A percentile compares a stretch with the other conserved stretches of the same genome.
phyloP scores from a whole-genome alignment of 192 early-diverging fungal genomes.

The Backusella luteola region DNA sequence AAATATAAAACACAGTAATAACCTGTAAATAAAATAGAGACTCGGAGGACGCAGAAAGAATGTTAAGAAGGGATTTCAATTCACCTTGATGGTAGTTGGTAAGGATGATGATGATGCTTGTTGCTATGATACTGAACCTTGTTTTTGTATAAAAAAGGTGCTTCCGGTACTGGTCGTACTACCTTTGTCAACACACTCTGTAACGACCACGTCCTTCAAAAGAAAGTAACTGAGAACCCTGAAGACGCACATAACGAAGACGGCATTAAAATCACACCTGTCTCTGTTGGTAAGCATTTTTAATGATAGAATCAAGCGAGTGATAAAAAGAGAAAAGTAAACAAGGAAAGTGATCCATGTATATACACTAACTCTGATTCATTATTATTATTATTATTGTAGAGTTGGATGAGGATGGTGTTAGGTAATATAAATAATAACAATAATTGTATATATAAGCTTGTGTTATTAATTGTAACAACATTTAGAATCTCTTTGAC shows the following conservation, averaged over 20 bases:
- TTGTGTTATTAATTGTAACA: not conserved
- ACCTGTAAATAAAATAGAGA: conserved; percentile 35
- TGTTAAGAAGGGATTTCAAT: conserved; percentile 93
- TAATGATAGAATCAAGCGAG: not conserved
- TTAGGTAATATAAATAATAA: conserved; percentile 34
- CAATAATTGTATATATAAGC: too few relatives aligned
- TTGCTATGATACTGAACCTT: not conserved
- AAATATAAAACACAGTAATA: not conserved
- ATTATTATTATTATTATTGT: not conserved
- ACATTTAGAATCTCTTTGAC: conserved; percentile 77
- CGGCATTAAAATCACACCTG: conserved; percentile 87
- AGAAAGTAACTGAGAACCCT: conserved; percentile 61
- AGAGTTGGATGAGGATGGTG: conserved; percentile 98
- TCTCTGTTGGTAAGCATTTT: conserved; percentile 57
- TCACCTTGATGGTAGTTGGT: conserved; percentile 98
- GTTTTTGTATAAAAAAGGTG: conserved; percentile 24
- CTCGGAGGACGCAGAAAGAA: conserved; percentile 82
- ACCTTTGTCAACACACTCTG: conserved; percentile 99
- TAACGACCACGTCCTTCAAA: conserved; percentile 71
- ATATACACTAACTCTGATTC: not conserved
- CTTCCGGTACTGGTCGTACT: conserved; percentile 94
- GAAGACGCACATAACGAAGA: conserved; percentile 80
- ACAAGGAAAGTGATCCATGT: not conserved
- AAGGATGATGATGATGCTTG: not conserved
- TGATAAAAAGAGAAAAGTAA: too few relatives aligned